Evolutionary conservation across 176 grass and related monocot genomes (phyloP).

Genomic region (Secale cereale): DNA sequence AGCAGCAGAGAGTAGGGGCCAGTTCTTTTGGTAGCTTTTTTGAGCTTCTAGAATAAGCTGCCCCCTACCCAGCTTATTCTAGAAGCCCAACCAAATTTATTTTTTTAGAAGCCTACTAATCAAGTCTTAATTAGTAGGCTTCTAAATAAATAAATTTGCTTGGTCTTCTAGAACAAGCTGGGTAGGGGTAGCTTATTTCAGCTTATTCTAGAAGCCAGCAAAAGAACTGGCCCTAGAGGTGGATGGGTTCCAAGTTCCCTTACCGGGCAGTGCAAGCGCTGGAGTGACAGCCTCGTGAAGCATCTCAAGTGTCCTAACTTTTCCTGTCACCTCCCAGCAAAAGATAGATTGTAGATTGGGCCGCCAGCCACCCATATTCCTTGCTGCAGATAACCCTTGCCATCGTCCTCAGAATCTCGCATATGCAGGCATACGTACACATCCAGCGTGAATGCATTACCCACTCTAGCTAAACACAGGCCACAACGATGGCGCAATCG

Average conservation of each 20-base stretch:
- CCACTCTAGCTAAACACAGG: background rate
- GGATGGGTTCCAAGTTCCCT: background rate
- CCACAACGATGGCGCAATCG: background rate
- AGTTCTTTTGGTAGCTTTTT: no score
- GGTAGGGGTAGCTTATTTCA: no score
- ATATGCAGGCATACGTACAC: background rate
- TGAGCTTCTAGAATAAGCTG: no score
- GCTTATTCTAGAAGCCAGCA: no score
- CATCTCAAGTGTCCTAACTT: conserved; percentile 35
- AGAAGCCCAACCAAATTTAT: no score
- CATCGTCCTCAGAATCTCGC: conserved; percentile 46
- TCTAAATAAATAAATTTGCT: no score
- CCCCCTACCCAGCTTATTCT: no score
- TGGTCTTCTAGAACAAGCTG: no score
- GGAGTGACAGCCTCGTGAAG: conserved; percentile 46
- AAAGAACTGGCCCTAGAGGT: no score
- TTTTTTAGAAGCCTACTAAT: no score
- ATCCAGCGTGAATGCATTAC: background rate
- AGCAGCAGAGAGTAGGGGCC: background rate
- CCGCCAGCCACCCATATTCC: conserved; percentile 28
- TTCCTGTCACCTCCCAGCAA: conserved; percentile 28
- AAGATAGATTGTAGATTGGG: conserved; percentile 19
- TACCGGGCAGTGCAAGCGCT: background rate
- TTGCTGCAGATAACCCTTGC: conserved; percentile 38
- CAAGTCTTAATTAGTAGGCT: no score